Conservation (phyloP, 2,329 filamentous ascomycete genomes). For the Fusarium sp. region DNA sequence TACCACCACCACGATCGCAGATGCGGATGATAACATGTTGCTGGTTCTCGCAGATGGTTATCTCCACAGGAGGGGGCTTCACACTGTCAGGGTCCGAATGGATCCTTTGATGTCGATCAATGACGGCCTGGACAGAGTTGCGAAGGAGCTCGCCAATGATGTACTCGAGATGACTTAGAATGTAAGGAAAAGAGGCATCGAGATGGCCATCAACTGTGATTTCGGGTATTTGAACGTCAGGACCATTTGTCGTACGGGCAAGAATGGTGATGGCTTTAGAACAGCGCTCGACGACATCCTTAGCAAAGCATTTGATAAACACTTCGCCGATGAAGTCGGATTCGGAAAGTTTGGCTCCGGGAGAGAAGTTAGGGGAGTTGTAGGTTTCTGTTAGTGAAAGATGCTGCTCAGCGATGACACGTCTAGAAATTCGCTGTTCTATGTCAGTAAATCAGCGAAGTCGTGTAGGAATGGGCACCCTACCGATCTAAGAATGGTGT, state of each 20-base stretch:
- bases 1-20: conserved; percentile 93
- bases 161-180: conserved; percentile 94
- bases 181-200: conserved; percentile 93
- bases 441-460: background rate
- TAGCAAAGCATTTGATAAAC: conserved; percentile 90
- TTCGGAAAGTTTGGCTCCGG: conserved; percentile 75
- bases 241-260: conserved; percentile 77
- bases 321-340: conserved; percentile 95
- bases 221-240: conserved; percentile 76
- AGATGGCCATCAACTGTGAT: conserved; percentile 87
- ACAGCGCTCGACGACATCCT: conserved; percentile 87
- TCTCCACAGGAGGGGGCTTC: conserved; percentile 82
- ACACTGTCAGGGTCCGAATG: conserved; percentile 42
- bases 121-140: conserved; percentile 92
- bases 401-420: conserved; percentile 98
- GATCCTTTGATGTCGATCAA: conserved; percentile 72
- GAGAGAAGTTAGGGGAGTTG: conserved; percentile 88
- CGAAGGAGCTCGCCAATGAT: conserved; percentile 94
- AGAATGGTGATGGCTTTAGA: conserved; percentile 79
- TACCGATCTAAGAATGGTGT: conserved; percentile 88
- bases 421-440: conserved; percentile 83
- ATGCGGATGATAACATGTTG: conserved; percentile 97
- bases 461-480: conserved; percentile 42
- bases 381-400: conserved; percentile 94
- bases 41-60: conserved; percentile 91